Base-by-base conservation (phyloP, 2,329 filamentous ascomycete genomes). In the Hypoxylon sp. region DNA sequence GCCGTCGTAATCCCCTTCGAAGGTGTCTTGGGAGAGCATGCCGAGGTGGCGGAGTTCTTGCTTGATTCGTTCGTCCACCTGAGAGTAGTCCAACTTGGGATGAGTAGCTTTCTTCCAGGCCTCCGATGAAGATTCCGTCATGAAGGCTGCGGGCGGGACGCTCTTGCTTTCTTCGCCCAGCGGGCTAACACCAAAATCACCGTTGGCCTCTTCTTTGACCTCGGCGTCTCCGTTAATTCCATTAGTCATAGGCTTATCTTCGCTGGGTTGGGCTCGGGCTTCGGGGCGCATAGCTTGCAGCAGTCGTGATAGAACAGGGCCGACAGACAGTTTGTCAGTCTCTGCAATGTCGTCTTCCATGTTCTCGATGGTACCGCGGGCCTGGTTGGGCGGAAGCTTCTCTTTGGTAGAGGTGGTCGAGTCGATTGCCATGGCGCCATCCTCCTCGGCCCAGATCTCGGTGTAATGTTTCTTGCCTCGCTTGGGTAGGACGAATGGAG, bases 381-480 rank as follows among this genome's bases (percentile, higher is more conserved):
- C 85, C 70, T 95, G 90, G 73, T 97, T 97, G 1, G 91, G 84
- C 0, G 92, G 86, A 6, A 92, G 83, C 68, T 87, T 89, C 58
- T 93, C 89, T 41, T 84, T 82, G 22, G 83, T 82, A 63, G 85
- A 82, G 34, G 85, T 83, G 4, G 86, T 84, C 4, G 86, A 84
- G 74, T 96, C 92, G 6, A 94, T 81, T 37, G 89, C 84, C 82
- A 93, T 90, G 49, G 87, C 83, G 8, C 92, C 93, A 73, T 99
- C 95, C 75, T 99, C 95, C 69, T 97, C 93, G 0, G 93, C 91
- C 95, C 95, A 99, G 8, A 94, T 84, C 63, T 98, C 94, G 22
- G 87, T 89, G 78, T 98, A 99, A 73, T 93, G 90, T 71, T 89
- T 89, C 76, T 92, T 91, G 47, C 93, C 94, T 20, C 93, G 89